Base-by-base conservation (phyloP, 2,329 filamentous ascomycete species). In the Ceratocystis harringtonii region DNA sequence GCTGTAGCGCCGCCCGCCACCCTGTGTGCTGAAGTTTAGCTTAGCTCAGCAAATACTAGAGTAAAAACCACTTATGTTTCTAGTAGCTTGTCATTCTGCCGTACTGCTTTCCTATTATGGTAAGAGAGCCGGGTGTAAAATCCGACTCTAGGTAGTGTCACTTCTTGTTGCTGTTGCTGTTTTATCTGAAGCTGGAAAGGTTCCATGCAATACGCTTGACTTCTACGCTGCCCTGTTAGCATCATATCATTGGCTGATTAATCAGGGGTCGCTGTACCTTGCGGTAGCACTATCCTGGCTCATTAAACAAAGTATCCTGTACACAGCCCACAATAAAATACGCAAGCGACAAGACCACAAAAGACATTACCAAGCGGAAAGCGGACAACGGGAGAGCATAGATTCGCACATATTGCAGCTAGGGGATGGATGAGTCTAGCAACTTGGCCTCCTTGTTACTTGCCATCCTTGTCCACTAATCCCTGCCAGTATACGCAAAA, bases 131-230 rank as follows among this genome's bases (percentile, higher is more conserved):
- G n/a, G 48, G 62, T 64, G 43, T 48, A 5, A 32, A 43, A 32
- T 15, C 45, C n/a, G 30, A 2, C 63, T 25, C 63, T 60, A 19
- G 55, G 28, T 8, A 8, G 55, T 58, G 55, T 36, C 17, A 36
- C 28, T 36, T n/a, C 22, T 36, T 3, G 7, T 12, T 19, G 12
- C 36, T 30, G 32, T 30, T 30, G 28, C 32, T 58, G 55, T 58
- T 25, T 30, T 36, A 36, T 32, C n/a, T 19, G 28, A 36, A 58
- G 25, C 55, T n/a, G 55, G 55, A 58, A 58, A 45, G 66, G 17
- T 67, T 67, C 66, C 58, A 67, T 67, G 32, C 52, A 67, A 48
- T 65, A 48, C 66, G 57, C 30, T 67, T 58, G 45, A 43, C 52
- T 67, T 67, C 66, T 44, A 67, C 45, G 58, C 41, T 61, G 36